Evolutionary conservation across 371 early-diverging fungal genomes (phyloP).

Genomic region (Mortierella sp.): DNA sequence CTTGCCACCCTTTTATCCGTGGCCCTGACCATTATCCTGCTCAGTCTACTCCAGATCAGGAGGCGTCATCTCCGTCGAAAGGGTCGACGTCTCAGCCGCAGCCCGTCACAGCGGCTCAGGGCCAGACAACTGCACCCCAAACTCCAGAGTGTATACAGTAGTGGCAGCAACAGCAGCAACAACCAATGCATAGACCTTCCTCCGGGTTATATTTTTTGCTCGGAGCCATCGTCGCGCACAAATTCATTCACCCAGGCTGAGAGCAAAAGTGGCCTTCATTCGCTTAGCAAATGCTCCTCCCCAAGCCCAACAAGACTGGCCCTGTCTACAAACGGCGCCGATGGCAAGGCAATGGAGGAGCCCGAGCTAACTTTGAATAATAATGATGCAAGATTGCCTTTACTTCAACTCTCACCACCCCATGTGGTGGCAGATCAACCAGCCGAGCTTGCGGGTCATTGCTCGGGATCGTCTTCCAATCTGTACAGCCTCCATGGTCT

Average conservation of each 20-base stretch:
- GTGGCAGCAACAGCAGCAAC: conserved; percentile 14
- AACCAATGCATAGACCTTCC: conserved; percentile 14
- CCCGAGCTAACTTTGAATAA: too few species aligned
- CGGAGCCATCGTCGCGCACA: conserved; percentile 14
- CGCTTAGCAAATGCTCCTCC: too few species aligned
- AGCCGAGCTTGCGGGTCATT: neutral
- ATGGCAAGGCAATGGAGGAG: too few species aligned
- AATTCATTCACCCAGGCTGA: neutral
- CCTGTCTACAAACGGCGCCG: too few species aligned
- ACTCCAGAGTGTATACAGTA: neutral
- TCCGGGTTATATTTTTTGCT: conserved; percentile 8
- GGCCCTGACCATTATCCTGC: conserved; percentile 37
- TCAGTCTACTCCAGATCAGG: conserved; percentile 45
- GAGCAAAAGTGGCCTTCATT: too few species aligned
- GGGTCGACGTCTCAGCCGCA: conserved; percentile 12
- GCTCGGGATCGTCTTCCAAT: neutral
- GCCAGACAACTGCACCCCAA: conserved; percentile 7
- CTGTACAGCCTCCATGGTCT: conserved; percentile 8
- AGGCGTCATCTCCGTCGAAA: conserved; percentile 22
- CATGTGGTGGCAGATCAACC: too few species aligned
- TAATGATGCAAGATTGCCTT: neutral
- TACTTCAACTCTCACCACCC: neutral
- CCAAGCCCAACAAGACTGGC: too few species aligned
- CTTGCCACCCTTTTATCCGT: conserved; percentile 39
- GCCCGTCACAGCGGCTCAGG: conserved; percentile 3